A percentile compares a stretch with the other conserved stretches of the same genome.
phyloP scores from a whole-genome alignment of 1,139 yeast species.

The Protomyces gravidus region DNA sequence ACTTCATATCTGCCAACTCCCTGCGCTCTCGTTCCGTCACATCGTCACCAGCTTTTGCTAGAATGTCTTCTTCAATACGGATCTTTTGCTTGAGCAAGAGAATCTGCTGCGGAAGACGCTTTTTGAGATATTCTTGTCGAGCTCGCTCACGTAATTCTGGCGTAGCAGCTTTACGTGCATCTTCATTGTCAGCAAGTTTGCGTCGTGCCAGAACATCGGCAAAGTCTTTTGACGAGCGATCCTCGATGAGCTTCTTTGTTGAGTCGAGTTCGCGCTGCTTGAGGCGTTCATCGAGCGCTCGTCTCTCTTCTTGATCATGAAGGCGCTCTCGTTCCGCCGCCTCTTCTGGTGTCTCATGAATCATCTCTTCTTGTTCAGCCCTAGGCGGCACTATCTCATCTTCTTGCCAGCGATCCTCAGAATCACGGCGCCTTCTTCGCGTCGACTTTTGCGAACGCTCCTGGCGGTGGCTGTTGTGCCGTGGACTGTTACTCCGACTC shows the following conservation, averaged over 20 bases:
- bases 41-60: conserved; percentile 44
- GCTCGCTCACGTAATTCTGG: conserved; percentile 46
- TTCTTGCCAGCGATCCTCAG: conserved; percentile 29
- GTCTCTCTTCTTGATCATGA: conserved; percentile 38
- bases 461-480: background rate
- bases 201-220: conserved; percentile 31
- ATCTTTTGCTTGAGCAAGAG: conserved; percentile 50
- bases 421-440: conserved; percentile 22
- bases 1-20: conserved; percentile 52
- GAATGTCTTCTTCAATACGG: conserved; percentile 46
- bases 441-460: conserved; percentile 3
- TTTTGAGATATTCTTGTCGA: conserved; percentile 49
- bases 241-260: conserved; percentile 29
- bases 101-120: conserved; percentile 49
- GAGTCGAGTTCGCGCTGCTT: conserved; percentile 35
- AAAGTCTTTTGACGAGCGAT: conserved; percentile 26
- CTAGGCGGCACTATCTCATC: conserved; percentile 28
- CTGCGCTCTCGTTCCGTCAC: conserved; percentile 50
- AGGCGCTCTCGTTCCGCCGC: conserved; percentile 34
- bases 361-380: conserved; percentile 24
- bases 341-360: conserved; percentile 20
- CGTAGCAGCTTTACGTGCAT: conserved; percentile 36
- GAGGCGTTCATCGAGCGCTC: conserved; percentile 39
- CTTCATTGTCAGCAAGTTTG: conserved; percentile 35
- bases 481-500: background rate